A percentile compares a stretch with the other conserved stretches of the same genome.
phyloP scores from a whole-genome alignment of 192 early-diverging fungal species.

The Gigaspora rosea region DNA sequence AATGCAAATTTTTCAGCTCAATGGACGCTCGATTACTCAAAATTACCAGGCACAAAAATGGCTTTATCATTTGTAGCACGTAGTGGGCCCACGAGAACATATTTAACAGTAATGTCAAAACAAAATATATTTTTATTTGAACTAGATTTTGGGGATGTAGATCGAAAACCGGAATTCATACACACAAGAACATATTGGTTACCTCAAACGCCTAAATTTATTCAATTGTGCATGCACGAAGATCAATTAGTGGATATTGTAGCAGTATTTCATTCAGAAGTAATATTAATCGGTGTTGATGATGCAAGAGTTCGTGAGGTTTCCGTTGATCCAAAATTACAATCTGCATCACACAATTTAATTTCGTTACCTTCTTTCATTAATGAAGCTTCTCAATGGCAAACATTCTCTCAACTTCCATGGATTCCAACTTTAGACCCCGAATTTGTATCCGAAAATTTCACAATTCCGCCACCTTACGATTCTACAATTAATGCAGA shows the following conservation, averaged over 20 bases:
- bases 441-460: constrained; percentile 14
- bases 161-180: neutral
- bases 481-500: neutral
- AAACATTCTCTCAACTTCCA: constrained; percentile 20
- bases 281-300: constrained; percentile 20
- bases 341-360: neutral
- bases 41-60: constrained; percentile 23
- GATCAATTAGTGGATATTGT: constrained; percentile 26
- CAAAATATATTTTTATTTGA: constrained; percentile 30
- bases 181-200: constrained; percentile 29
- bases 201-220: constrained; percentile 26
- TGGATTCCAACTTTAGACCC: constrained; percentile 18
- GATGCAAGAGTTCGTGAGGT: constrained; percentile 23
- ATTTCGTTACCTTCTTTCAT: neutral
- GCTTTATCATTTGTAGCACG: neutral
- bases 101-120: constrained; percentile 13
- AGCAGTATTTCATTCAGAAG: constrained; percentile 19
- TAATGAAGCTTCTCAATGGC: neutral
- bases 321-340: neutral
- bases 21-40: constrained; percentile 13
- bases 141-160: constrained; percentile 1
- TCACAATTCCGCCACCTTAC: constrained; percentile 29
- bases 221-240: constrained; percentile 18
- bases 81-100: constrained; percentile 6
- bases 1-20: neutral